phyloP scores from a whole-genome alignment of 1,284 basidiomycete genomes.

The Dichomitus squalens region DNA sequence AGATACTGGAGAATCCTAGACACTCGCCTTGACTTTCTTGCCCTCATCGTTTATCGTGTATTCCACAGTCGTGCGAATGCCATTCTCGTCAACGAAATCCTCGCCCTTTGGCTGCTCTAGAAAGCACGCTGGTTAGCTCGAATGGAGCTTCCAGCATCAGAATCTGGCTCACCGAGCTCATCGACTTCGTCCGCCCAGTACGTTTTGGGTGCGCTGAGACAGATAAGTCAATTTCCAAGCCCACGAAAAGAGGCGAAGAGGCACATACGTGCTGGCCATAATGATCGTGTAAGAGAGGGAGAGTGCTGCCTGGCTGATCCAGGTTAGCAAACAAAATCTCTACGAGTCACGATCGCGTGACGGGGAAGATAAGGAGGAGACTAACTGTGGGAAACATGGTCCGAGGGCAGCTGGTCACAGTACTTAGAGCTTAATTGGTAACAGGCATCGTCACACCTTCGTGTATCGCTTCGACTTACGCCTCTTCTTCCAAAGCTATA shows the following conservation, averaged over 20 bases:
- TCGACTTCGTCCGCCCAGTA: conserved; percentile 87
- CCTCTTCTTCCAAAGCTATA: too few species aligned
- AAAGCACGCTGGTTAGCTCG: background rate
- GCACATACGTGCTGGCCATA: conserved; percentile 21
- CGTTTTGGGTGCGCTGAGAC: conserved; percentile 49
- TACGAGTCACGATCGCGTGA: conserved; percentile 9
- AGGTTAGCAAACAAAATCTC: conserved; percentile 15
- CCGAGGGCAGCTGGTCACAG: background rate
- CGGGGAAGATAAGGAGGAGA: too few species aligned
- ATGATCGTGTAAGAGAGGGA: conserved; percentile 2
- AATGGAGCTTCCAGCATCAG: too few species aligned
- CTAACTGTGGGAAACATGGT: background rate
- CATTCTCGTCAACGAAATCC: conserved; percentile 86
- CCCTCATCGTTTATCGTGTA: conserved; percentile 90
- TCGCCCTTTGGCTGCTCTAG: conserved; percentile 46
- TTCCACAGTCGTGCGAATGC: conserved; percentile 85
- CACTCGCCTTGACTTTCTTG: conserved; percentile 88
- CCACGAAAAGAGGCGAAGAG: background rate
- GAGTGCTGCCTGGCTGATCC: background rate
- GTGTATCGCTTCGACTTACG: too few species aligned
- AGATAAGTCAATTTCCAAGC: background rate
- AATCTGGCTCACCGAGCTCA: conserved; percentile 54
- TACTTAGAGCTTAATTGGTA: background rate
- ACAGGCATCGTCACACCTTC: too few species aligned
- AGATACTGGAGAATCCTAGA: background rate